These are phyloP conservation scores for Gamarada debralockiae DNA, from an alignment of 495 filamentous ascomycete species.

Conservation along the genomic window DNA sequence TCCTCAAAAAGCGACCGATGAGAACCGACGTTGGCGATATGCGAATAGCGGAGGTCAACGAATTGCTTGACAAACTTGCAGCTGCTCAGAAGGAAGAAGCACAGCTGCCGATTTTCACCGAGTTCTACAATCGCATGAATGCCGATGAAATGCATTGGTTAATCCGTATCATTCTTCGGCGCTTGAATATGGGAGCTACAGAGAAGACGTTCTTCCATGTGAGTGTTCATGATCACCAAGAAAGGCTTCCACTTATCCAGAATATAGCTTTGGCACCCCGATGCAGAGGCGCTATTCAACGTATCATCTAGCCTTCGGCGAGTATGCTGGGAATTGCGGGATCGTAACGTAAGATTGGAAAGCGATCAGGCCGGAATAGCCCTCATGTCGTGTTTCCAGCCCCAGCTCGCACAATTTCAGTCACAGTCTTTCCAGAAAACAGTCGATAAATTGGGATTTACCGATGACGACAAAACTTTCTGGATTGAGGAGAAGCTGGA, in stretches of 20 bases:
- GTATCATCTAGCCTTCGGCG: conserved; percentile 85
- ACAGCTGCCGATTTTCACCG: conserved; percentile 72
- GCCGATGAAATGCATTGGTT: conserved; percentile 92
- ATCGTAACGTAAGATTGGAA: conserved; percentile 70
- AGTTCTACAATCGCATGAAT: conserved; percentile 90
- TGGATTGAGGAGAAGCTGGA: conserved; percentile 99
- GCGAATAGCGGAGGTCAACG: conserved; percentile 86
- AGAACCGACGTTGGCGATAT: conserved; percentile 68
- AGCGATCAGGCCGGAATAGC: conserved; percentile 48
- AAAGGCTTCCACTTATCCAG: not conserved
- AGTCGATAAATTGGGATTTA: conserved; percentile 65
- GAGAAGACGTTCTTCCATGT: conserved; percentile 83
- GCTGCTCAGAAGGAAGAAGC: conserved; percentile 72
- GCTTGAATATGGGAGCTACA: conserved; percentile 97
- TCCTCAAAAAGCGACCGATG: conserved; percentile 82
- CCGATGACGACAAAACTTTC: conserved; percentile 69
- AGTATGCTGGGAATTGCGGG: conserved; percentile 92
- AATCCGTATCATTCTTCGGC: conserved; percentile 87
- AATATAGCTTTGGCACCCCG: conserved; percentile 74
- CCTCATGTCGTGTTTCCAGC: conserved; percentile 96
- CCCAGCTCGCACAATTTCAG: conserved; percentile 93
- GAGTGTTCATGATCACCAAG: not conserved
- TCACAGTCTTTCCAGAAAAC: conserved; percentile 79
- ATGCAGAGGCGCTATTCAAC: conserved; percentile 85
- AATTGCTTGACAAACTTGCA: conserved; percentile 75